These are phyloP conservation scores for Fusarium sp. DNA, from an alignment of 2,329 filamentous ascomycete species.

Conservation along the genomic window DNA sequence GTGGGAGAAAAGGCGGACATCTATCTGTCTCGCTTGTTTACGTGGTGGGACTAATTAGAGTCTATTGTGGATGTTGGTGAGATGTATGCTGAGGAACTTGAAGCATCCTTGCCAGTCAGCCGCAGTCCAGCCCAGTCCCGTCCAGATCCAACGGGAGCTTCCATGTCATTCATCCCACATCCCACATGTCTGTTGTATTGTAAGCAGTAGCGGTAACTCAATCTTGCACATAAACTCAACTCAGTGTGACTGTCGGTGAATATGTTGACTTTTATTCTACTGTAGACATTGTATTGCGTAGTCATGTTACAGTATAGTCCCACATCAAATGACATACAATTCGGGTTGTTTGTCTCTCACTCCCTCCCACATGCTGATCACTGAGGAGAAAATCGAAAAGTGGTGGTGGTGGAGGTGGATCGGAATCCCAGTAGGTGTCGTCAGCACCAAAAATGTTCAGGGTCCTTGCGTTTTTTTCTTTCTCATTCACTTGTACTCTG, in stretches of 20 bases:
- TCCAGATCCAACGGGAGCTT: conserved; percentile 13
- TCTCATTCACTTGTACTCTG: not conserved
- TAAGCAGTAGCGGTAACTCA: conserved; percentile 16
- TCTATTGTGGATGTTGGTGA: not conserved
- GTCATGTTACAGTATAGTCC: not conserved
- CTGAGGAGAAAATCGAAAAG: conserved; percentile 9
- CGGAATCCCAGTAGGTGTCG: conserved; percentile 40
- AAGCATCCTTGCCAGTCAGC: conserved; percentile 23
- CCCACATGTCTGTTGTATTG: not conserved
- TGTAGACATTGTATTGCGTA: conserved; percentile 1
- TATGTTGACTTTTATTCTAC: not conserved
- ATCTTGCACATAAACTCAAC: conserved; percentile 15
- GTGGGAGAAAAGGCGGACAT: conserved; percentile 1
- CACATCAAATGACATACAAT: not conserved
- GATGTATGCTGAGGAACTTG: conserved; percentile 17
- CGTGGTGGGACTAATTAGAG: not conserved
- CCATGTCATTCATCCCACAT: conserved; percentile 16
- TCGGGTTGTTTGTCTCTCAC: conserved; percentile 10
- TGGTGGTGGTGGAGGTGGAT: conserved; percentile 34
- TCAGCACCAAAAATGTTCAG: conserved; percentile 39
- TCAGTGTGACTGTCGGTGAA: not conserved
- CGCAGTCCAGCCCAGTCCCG: not conserved
- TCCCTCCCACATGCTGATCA: conserved; percentile 18
- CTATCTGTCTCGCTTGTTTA: not conserved
- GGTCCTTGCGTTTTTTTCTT: conserved; percentile 27